Conservation (phyloP, 495 filamentous ascomycete species). For the Penicillium cataractarum region DNA sequence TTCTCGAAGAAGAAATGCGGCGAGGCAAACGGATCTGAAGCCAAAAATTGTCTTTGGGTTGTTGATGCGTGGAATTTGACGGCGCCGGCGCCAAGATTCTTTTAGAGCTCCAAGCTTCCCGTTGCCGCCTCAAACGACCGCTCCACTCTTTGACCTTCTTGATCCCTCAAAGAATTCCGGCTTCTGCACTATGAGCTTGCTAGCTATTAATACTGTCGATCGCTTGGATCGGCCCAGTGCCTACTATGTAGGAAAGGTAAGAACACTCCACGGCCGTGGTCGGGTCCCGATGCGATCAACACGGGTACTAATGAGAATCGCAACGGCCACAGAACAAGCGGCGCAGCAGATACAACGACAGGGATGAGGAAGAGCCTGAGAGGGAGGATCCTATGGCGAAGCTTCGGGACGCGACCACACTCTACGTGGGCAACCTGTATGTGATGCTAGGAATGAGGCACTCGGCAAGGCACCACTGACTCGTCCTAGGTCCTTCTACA, state of each 20-base stretch:
- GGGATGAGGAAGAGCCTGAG: conserved; percentile 55
- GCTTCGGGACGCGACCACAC: conserved; percentile 84
- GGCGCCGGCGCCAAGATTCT: conserved; percentile 33
- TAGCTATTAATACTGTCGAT: conserved; percentile 68
- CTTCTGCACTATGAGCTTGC: conserved; percentile 25
- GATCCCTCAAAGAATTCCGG: conserved; percentile 2
- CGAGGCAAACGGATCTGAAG: background rate
- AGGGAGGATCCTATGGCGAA: conserved; percentile 68
- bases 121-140: conserved; percentile 20
- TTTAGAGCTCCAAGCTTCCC: conserved; percentile 33
- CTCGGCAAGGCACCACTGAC: conserved; percentile 33
- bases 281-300: background rate
- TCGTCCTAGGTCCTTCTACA: conserved; percentile 88
- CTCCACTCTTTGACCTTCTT: background rate
- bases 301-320: background rate
- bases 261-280: conserved; percentile 9
- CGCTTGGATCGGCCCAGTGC: conserved; percentile 87
- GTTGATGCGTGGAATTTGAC: conserved; percentile 33
- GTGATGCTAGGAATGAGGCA: conserved; percentile 32
- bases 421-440: conserved; percentile 97
- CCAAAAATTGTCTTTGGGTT: conserved; percentile 13
- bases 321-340: conserved; percentile 62
- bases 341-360: conserved; percentile 62
- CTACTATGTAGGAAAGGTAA: conserved; percentile 80
- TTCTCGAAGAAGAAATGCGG: conserved; percentile 9